Conservation (phyloP, 176 grass and related monocot species). For the Melocanna baccifera region DNA sequence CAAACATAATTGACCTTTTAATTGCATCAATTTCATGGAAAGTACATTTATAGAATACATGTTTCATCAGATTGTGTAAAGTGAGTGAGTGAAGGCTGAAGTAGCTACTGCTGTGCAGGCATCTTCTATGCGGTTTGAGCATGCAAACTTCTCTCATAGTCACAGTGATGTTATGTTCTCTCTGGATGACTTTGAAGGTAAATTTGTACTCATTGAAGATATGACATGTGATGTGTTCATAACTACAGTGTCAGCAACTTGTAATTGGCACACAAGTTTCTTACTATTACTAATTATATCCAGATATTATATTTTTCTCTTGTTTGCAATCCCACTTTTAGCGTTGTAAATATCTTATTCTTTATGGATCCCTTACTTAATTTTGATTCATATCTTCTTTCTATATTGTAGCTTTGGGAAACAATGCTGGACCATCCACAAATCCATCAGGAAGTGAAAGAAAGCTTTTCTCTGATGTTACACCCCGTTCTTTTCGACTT, state of each 20-base stretch:
- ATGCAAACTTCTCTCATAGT: slow-evolving; percentile 37
- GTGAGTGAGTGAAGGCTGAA: slow-evolving; percentile 74
- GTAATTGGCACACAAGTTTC: neutral
- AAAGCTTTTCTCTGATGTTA: slow-evolving; percentile 86
- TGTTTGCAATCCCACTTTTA: neutral
- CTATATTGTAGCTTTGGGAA: slow-evolving; percentile 60
- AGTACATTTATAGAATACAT: neutral
- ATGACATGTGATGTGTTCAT: neutral
- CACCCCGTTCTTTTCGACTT: too few species aligned
- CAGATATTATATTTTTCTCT: neutral
- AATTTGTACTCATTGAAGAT: neutral
- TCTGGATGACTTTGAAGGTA: slow-evolving; percentile 98
- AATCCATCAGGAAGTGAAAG: slow-evolving; percentile 65
- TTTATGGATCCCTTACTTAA: neutral
- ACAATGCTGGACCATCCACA: slow-evolving; percentile 52
- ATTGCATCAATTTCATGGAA: neutral
- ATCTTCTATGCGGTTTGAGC: slow-evolving; percentile 52
- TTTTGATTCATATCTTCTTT: slow-evolving; percentile 12
- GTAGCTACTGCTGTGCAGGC: slow-evolving; percentile 48
- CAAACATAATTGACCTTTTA: neutral
- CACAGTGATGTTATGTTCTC: slow-evolving; percentile 69
- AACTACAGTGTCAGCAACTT: neutral
- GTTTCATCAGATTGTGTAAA: slow-evolving; percentile 17
- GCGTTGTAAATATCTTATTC: neutral
- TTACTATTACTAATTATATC: neutral